Percentiles rank a stretch among this genome's conserved stretches.
Conservation (phyloP, 2,329 filamentous ascomycete species). For the Fonsecaea pedrosoi region DNA sequence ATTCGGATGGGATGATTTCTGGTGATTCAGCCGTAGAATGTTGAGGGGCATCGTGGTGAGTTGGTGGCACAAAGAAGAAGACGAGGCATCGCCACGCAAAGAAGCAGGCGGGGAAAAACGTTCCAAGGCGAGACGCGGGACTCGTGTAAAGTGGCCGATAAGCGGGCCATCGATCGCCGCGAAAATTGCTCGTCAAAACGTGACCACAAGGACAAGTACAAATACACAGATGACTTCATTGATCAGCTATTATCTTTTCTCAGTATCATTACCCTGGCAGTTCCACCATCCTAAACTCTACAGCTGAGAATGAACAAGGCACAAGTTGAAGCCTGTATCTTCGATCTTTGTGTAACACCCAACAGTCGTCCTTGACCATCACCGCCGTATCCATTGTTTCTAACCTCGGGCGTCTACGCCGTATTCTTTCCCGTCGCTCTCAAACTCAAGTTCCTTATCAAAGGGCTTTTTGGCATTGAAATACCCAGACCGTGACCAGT, state of each 20-base stretch:
- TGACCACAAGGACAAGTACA: conserved; percentile 4
- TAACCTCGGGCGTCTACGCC: neutral
- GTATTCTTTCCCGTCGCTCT: conserved; percentile 12
- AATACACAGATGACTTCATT: no score
- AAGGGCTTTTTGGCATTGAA: conserved; percentile 25
- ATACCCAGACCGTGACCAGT: conserved; percentile 26
- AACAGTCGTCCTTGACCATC: neutral
- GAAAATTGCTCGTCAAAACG: conserved; percentile 24
- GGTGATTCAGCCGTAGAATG: conserved; percentile 74
- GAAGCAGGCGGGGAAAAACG: neutral
- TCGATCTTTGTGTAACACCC: neutral
- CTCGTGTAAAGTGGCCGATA: conserved; percentile 16
- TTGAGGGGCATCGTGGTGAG: conserved; percentile 71
- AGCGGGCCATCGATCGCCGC: neutral
- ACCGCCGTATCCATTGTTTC: neutral
- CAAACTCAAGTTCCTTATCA: conserved; percentile 14
- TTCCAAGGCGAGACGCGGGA: neutral
- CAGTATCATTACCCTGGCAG: neutral
- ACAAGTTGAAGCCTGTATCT: neutral
- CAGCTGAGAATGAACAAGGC: neutral
- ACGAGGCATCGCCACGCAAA: neutral
- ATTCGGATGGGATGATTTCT: conserved; percentile 41
- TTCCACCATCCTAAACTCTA: neutral
- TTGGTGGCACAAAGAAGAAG: conserved; percentile 26
- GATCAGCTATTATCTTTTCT: neutral